Evolutionary conservation across 768 basidiomycete species (phyloP).

Genomic region (Fomitopsis serialis): DNA sequence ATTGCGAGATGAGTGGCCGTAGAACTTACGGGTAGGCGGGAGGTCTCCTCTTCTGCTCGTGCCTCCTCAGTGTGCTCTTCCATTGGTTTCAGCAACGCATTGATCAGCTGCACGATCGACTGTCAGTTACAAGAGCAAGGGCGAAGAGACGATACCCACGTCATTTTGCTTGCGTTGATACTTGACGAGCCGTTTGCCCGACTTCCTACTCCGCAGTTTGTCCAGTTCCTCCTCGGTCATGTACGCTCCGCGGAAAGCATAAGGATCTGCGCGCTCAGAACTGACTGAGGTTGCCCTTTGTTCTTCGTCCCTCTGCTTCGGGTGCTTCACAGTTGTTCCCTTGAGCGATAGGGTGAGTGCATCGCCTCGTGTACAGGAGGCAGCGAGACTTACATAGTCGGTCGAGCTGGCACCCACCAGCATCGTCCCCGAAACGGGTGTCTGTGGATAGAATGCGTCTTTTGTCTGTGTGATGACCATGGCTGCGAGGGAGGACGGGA

Average conservation of each 20-base stretch:
- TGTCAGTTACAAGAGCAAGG: not conserved
- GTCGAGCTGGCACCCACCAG: not conserved
- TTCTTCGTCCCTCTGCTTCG: not conserved
- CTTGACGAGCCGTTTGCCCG: slow-evolving; percentile 56
- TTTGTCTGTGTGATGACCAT: slow-evolving; percentile 4
- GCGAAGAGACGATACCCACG: slow-evolving; percentile 31
- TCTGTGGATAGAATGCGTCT: not conserved
- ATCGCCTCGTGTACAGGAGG: slow-evolving; percentile 43
- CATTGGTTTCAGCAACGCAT: slow-evolving; percentile 86
- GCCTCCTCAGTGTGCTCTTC: slow-evolving; percentile 86
- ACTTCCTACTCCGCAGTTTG: slow-evolving; percentile 53
- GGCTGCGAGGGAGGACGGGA: slow-evolving; percentile 3
- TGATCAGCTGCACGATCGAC: slow-evolving; percentile 58
- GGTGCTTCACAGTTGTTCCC: not conserved
- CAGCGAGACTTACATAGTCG: slow-evolving; percentile 23
- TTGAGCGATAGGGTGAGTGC: slow-evolving; percentile 29
- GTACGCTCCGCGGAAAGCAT: slow-evolving; percentile 53
- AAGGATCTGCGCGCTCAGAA: slow-evolving; percentile 51
- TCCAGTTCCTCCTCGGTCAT: slow-evolving; percentile 58
- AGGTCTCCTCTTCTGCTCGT: slow-evolving; percentile 56
- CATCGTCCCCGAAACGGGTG: not conserved
- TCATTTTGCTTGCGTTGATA: slow-evolving; percentile 73
- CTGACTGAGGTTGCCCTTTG: not conserved
- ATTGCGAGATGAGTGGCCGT: not conserved
- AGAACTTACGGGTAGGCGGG: slow-evolving; percentile 61